These are phyloP conservation scores for Lactarius deliciosus DNA, from an alignment of 768 basidiomycete species.

Conservation along the genomic window DNA sequence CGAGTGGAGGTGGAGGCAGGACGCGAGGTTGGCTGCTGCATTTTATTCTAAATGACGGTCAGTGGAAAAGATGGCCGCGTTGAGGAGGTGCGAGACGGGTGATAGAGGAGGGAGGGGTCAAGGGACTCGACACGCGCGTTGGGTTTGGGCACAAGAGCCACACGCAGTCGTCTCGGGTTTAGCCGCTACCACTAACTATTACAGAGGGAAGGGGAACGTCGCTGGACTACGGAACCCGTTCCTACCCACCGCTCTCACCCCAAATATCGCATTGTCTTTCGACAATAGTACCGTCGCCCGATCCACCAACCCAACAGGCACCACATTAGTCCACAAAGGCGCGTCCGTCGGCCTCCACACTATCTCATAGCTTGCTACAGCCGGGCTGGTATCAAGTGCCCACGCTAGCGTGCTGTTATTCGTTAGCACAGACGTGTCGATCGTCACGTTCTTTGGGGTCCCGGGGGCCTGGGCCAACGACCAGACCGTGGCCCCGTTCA, in stretches of 20 bases:
- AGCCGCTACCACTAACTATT: slow-evolving; percentile 1
- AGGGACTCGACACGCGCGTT: slow-evolving; percentile 5
- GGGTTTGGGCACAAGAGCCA: not conserved
- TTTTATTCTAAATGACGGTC: slow-evolving; percentile 19
- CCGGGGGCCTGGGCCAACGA: slow-evolving; percentile 56
- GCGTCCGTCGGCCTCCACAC: slow-evolving; percentile 51
- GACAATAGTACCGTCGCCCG: slow-evolving; percentile 44
- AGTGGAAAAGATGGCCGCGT: not conserved
- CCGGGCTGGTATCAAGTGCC: slow-evolving; percentile 43
- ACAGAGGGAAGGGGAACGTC: slow-evolving; percentile 34
- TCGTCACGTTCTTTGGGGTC: slow-evolving; percentile 48
- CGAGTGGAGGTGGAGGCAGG: slow-evolving; percentile 62
- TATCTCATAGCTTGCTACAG: slow-evolving; percentile 48
- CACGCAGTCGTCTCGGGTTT: slow-evolving; percentile 7
- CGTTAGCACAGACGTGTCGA: slow-evolving; percentile 49
- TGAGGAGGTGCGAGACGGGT: not conserved
- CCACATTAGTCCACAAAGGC: slow-evolving; percentile 49
- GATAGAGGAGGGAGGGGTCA: not conserved
- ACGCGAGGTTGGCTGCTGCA: slow-evolving; percentile 55
- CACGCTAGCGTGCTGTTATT: slow-evolving; percentile 56
- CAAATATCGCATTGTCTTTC: slow-evolving; percentile 54
- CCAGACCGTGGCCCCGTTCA: slow-evolving; percentile 54
- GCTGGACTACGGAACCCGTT: slow-evolving; percentile 56
- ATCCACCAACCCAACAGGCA: slow-evolving; percentile 47
- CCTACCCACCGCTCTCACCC: slow-evolving; percentile 48